Base-by-base conservation (phyloP, 1,284 basidiomycete species). In the Tetrapyrgos nigripes region DNA sequence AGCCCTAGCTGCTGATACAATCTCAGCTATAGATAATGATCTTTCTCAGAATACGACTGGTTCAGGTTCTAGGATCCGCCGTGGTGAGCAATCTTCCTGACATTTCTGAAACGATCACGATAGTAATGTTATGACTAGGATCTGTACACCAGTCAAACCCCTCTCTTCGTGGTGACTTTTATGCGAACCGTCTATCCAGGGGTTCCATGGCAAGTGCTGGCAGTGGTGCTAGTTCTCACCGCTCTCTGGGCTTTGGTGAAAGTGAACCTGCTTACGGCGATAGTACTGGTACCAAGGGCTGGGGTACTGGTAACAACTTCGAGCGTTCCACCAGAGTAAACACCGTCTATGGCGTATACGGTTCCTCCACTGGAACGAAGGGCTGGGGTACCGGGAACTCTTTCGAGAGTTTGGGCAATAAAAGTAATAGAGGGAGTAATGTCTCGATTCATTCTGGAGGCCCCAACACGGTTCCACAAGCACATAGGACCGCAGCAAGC, bases 271-370 rank as follows among this genome's bases (percentile, higher is more conserved):
- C 43, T 24, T 54, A 54, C 27, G 53, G 53, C 27, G 53, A 54
- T 24, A 23, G 21, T 3, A 54, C 53, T 33, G 53, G 53, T 28
- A 53, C 53, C 43, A 54, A 54, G 21, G 43, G 53, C 3, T 54
- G 26, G 28, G 53, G 53, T 3, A 54, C 53, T 13, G 53, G 53
- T 1, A 54, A 54, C 53, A n/a, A 24, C 24, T 46, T 29, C 27
- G 53, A 46, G 19, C n/a, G 33, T 10, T 24, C 40, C 9, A 33
- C 44, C 11, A 43, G 53, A 31, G 27, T 29, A 40, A 21, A 43
- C 23, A 19, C 53, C 11, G 26, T 54, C 14, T 44, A 40, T 10
- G 43, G 43, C 14, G 53, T 23, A 6, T 54, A 31, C 26, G 53
- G 53, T 29, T 28, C 17, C 40, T 45, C 40, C 29, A 27, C 28